These are phyloP conservation scores for Alternaria arborescens DNA, from an alignment of 2,329 filamentous ascomycete genomes.

Conservation along the genomic window DNA sequence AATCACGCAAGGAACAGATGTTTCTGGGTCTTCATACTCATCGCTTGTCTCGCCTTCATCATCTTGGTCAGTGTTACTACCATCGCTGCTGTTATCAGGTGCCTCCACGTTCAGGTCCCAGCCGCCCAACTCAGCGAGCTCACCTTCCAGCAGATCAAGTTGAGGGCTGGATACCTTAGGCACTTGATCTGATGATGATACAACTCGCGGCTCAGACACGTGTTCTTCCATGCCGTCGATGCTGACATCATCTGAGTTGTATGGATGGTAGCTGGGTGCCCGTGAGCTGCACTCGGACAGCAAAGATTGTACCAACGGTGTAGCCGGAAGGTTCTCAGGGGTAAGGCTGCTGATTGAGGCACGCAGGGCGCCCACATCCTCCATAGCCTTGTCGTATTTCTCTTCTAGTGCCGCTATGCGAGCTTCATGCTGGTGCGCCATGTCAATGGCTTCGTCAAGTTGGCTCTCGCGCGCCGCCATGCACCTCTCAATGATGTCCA, in stretches of 20 bases:
- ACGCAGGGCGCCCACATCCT: slow-evolving; percentile 4
- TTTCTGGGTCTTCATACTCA: neutral
- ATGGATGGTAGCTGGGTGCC: neutral
- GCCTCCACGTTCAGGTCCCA: slow-evolving; percentile 1
- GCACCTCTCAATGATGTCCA: neutral
- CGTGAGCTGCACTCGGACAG: slow-evolving; percentile 2
- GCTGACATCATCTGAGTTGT: slow-evolving; percentile 1
- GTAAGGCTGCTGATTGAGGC: neutral
- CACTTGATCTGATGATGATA: neutral
- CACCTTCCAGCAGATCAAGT: neutral
- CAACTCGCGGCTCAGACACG: neutral
- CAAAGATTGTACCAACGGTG: neutral
- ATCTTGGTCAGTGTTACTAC: slow-evolving; percentile 1
- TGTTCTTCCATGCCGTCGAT: neutral
- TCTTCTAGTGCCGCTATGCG: slow-evolving; percentile 6
- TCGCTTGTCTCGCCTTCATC: slow-evolving; percentile 6
- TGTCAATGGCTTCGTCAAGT: slow-evolving; percentile 2
- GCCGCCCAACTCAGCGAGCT: slow-evolving; percentile 5
- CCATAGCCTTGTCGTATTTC: neutral
- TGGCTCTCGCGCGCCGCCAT: slow-evolving; percentile 1
- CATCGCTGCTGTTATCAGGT: neutral
- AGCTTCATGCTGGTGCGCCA: neutral
- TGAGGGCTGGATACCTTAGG: slow-evolving; percentile 5
- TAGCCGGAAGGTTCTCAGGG: neutral
- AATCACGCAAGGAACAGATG: neutral